Evolutionary conservation across 2,329 filamentous ascomycete genomes (phyloP).

Genomic region (Nemania sp.): DNA sequence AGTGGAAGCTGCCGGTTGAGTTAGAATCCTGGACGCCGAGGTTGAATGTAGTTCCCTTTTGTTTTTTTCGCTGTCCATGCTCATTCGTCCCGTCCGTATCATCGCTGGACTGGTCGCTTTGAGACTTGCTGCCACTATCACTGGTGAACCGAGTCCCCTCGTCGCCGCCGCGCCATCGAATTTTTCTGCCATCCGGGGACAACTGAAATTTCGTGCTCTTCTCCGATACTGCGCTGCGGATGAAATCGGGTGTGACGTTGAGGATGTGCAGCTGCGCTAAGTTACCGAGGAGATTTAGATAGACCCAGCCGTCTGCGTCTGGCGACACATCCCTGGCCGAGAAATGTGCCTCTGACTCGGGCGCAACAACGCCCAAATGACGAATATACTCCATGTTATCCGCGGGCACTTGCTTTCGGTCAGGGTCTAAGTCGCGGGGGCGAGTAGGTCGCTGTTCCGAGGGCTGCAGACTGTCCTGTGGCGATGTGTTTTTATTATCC

Average conservation of each 20-base stretch:
- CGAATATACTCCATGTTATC: constrained; percentile 82
- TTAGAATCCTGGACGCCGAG: constrained; percentile 41
- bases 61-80: constrained; percentile 49
- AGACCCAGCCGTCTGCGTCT: constrained; percentile 77
- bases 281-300: constrained; percentile 77
- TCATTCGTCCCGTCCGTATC: constrained; percentile 50
- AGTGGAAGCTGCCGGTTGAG: constrained; percentile 59
- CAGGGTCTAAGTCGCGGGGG: constrained; percentile 75
- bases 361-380: constrained; percentile 69
- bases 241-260: constrained; percentile 78
- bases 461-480: constrained; percentile 42
- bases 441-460: constrained; percentile 77
- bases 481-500: constrained; percentile 41
- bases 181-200: constrained; percentile 75
- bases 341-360: constrained; percentile 53
- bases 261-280: constrained; percentile 85
- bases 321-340: constrained; percentile 56
- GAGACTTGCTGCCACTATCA: constrained; percentile 57
- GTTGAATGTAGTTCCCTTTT: constrained; percentile 47
- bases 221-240: constrained; percentile 70
- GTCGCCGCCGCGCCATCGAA: constrained; percentile 75
- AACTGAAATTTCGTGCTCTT: constrained; percentile 77
- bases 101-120: constrained; percentile 53
- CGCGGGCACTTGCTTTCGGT: constrained; percentile 71
- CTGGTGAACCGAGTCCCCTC: constrained; percentile 68